These are phyloP conservation scores for Phialophora expanda DNA, from an alignment of 2,329 filamentous ascomycete species.

Conservation along the genomic window DNA sequence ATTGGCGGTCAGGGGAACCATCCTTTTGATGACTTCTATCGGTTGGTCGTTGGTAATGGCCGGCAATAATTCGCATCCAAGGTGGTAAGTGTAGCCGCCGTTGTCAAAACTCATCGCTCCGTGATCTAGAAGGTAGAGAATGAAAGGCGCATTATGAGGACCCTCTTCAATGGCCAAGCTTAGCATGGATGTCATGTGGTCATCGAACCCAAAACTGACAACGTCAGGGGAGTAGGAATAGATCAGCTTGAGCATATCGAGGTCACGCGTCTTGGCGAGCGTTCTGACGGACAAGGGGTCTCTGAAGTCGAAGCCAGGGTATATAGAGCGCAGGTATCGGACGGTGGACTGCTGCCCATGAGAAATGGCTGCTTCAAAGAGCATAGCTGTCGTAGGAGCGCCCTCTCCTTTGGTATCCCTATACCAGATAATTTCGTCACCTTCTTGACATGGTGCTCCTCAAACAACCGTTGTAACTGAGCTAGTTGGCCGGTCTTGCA, in stretches of 20 bases:
- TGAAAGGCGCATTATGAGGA: constrained; percentile 10
- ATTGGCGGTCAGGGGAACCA: too few relatives aligned
- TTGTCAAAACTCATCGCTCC: neutral
- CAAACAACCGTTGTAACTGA: constrained; percentile 13
- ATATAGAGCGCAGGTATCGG: neutral
- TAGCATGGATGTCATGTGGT: constrained; percentile 8
- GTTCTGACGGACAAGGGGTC: too few relatives aligned
- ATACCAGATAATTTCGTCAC: neutral
- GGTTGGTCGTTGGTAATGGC: too few relatives aligned
- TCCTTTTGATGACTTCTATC: too few relatives aligned
- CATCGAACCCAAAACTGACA: constrained; percentile 10
- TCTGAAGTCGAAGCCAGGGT: too few relatives aligned
- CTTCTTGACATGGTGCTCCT: constrained; percentile 19
- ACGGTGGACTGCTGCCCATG: constrained; percentile 17
- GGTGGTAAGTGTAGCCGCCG: too few relatives aligned
- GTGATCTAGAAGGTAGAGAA: constrained; percentile 14
- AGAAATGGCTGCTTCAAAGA: constrained; percentile 21
- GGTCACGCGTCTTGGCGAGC: too few relatives aligned
- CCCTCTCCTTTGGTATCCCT: constrained; percentile 2
- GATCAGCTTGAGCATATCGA: constrained; percentile 10
- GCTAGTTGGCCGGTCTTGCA: constrained; percentile 14
- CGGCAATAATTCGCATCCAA: too few relatives aligned
- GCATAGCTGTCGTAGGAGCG: constrained; percentile 10
- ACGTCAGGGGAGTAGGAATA: constrained; percentile 10
- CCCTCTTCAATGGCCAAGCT: constrained; percentile 7